Evolutionary conservation across 495 filamentous ascomycete species (phyloP).

Genomic region (Podospora comata): DNA sequence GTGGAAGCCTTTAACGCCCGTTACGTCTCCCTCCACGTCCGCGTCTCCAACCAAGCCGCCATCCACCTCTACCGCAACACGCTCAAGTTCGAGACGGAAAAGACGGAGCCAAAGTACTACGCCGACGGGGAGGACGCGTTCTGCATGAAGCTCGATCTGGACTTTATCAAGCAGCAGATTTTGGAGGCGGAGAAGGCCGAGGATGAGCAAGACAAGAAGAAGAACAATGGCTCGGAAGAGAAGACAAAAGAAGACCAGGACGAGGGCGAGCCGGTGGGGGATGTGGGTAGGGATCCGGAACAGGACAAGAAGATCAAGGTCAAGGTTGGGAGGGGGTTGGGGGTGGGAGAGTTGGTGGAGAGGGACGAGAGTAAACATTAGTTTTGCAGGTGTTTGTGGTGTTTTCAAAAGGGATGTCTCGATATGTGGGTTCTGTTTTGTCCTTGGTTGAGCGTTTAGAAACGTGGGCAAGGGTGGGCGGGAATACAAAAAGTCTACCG

Average conservation of each 20-base stretch:
- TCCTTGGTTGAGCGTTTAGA: background rate
- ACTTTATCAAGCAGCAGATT: constrained; percentile 54
- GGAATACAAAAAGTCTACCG: background rate
- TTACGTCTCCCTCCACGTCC: constrained; percentile 94
- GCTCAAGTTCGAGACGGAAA: constrained; percentile 85
- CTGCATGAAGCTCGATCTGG: constrained; percentile 84
- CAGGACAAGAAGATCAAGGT: constrained; percentile 52
- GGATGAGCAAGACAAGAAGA: constrained; percentile 30
- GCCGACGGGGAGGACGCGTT: constrained; percentile 97
- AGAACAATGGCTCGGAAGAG: constrained; percentile 11
- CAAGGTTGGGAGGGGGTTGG: constrained; percentile 75
- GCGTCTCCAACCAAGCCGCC: constrained; percentile 86
- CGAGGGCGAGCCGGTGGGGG: constrained; percentile 46
- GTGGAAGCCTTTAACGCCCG: constrained; percentile 85
- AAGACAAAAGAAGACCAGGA: constrained; percentile 28
- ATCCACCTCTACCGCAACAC: constrained; percentile 90
- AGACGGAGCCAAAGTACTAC: constrained; percentile 92
- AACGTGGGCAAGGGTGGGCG: background rate
- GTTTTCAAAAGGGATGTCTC: background rate
- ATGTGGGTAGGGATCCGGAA: constrained; percentile 43
- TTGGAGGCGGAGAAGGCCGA: constrained; percentile 36
- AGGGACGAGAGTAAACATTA: constrained; percentile 59
- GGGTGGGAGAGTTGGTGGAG: constrained; percentile 84
- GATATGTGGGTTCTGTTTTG: background rate
- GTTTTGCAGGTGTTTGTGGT: background rate